phyloP scores from a whole-genome alignment of 257 asterid species.

The Penstemon newberryi region DNA sequence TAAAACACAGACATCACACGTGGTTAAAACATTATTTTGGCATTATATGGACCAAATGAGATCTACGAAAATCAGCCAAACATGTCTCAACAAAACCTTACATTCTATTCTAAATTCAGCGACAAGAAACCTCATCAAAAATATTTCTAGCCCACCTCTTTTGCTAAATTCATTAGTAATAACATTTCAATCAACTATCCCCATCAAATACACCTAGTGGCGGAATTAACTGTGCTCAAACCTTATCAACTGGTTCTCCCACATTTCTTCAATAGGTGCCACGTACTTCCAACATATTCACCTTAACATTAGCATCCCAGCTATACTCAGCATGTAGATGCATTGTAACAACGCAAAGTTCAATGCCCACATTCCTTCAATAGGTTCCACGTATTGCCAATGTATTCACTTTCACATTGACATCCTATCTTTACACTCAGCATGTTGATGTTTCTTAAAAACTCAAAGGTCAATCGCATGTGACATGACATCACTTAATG shows the following conservation, averaged over 20 bases:
- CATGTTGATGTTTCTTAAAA: not conserved
- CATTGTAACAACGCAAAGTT: too few relatives aligned
- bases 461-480: not conserved
- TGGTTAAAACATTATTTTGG: constrained; percentile 27
- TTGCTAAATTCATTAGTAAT: constrained; percentile 21
- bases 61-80: constrained; percentile 19
- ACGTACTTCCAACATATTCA: not conserved
- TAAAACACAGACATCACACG: constrained; percentile 25
- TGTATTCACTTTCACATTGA: too few relatives aligned
- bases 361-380: too few relatives aligned
- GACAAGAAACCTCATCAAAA: constrained; percentile 6
- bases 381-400: too few relatives aligned
- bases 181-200: not conserved
- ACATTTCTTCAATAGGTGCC: not conserved
- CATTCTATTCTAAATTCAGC: constrained; percentile 23
- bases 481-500: not conserved
- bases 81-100: constrained; percentile 17
- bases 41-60: constrained; percentile 10
- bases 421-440: too few relatives aligned
- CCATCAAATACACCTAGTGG: not conserved
- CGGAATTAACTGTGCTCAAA: not conserved
- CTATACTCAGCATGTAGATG: constrained; percentile 3
- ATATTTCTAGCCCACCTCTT: constrained; percentile 12
- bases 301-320: constrained; percentile 7
- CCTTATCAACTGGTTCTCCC: not conserved